Evolutionary conservation across 306 rosid species (phyloP).

Genomic region (Erythrophleum fordii): DNA sequence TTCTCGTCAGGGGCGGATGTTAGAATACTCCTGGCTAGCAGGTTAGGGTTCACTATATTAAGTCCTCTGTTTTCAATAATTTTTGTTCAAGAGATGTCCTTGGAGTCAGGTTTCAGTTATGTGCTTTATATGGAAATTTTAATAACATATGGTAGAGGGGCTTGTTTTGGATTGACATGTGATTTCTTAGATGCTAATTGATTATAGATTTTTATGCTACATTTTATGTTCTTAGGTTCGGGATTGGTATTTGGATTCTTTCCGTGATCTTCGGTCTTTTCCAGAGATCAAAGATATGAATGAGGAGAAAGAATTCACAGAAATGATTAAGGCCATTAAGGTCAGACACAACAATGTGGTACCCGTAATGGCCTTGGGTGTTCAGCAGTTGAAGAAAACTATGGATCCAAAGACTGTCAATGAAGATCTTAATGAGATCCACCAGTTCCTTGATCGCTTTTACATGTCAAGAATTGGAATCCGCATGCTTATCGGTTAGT

Average conservation of each 20-base stretch:
- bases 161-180: not conserved
- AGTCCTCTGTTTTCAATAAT: too few relatives aligned
- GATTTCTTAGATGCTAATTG: not conserved
- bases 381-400: constrained; percentile 85
- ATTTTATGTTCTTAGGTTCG: constrained; percentile 60
- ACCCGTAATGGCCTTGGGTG: constrained; percentile 93
- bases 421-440: constrained; percentile 73
- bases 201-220: constrained; percentile 24
- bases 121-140: not conserved
- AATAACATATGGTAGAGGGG: constrained; percentile 7
- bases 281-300: constrained; percentile 70
- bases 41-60: too few relatives aligned
- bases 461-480: constrained; percentile 97
- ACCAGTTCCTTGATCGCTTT: constrained; percentile 87
- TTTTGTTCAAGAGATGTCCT: too few relatives aligned
- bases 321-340: constrained; percentile 89
- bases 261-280: constrained; percentile 77
- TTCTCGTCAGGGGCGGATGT: too few relatives aligned
- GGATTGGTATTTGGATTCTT: constrained; percentile 95
- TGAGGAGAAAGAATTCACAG: constrained; percentile 76
- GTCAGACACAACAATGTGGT: constrained; percentile 97
- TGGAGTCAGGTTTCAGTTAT: too few relatives aligned
- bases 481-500: constrained; percentile 91
- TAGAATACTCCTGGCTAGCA: too few relatives aligned
- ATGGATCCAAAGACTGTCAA: constrained; percentile 50